Evolutionary conservation across 176 grass and related monocot genomes (phyloP), one percentile per base, ranked within the genome.

Genomic region (Lolium perenne): DNA sequence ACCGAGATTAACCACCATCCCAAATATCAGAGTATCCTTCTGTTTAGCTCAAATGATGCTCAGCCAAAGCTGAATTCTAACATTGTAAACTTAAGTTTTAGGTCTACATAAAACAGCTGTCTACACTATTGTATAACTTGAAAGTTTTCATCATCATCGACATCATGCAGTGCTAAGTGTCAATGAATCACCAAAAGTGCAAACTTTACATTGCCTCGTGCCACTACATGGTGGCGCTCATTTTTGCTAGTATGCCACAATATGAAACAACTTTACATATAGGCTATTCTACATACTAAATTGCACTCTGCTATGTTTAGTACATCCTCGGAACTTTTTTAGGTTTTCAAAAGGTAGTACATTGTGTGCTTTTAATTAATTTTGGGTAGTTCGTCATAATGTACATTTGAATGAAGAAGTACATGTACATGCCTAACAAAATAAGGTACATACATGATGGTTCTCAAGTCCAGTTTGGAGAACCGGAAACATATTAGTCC

Each of bases 151-250:
- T 29, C 50, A 61, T 41, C 25, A 12, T 75, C 59, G 15, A 21
- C 50, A 61, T 41, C 25, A 12, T 78, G 49, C 25, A 80, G 2
- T 70, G 12, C 5, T 25, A 4, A 20, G 18, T 48, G 21, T 21
- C 67, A 75, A 11, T 15, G 46, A 79, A 12, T 63, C 12, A 54
- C 12, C 16, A 64, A 74, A 46, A 78, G 53, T 49, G 43, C 78
- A 87, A 84, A 75, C 22, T 20, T 83, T 76, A 51, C 41, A 49
- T 84, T 76, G 25, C 70, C 82, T 84, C 20, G 7, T 49, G 26
- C 16, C 2, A 22, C 38, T 35, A 41, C 83, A 10, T 66, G 45
- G 16, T 56, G 59, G n/a, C 13, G 4, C 49, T 53, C 32, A 35
- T 35, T 35, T 35, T 35, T 35, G 32, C 32, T 35, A 35, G 32